phyloP scores from a whole-genome alignment of 139 green algal species.

The Dunaliella primolecta region DNA sequence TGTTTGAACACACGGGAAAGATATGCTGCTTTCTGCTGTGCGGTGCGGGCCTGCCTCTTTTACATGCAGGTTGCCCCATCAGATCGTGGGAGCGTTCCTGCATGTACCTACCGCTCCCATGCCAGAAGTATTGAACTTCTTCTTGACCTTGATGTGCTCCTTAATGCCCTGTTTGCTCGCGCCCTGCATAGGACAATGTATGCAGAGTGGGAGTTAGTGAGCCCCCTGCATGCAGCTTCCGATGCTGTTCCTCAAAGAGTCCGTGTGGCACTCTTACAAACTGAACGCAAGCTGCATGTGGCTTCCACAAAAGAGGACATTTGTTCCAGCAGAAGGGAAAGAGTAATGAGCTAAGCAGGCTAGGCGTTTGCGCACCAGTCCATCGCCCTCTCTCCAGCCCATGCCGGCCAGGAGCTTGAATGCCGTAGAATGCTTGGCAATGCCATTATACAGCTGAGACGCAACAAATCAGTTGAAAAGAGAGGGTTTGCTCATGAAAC shows the following conservation, averaged over 20 bases:
- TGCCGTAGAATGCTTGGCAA: slow-evolving; percentile 66
- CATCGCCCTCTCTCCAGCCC: slow-evolving; percentile 84
- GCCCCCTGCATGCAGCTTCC: neutral
- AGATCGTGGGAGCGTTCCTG: no score
- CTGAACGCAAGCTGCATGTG: no score
- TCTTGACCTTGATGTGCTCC: slow-evolving; percentile 81
- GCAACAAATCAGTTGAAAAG: no score
- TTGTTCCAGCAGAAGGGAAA: no score
- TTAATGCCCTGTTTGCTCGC: slow-evolving; percentile 79
- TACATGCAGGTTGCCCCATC: no score
- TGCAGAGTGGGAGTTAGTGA: neutral
- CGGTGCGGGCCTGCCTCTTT: no score
- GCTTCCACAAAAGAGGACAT: no score
- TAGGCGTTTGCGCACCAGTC: slow-evolving; percentile 62
- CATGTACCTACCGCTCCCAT: slow-evolving; percentile 71
- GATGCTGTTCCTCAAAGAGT: no score
- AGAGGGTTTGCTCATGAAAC: no score
- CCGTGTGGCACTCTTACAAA: no score
- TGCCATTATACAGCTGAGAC: slow-evolving; percentile 48
- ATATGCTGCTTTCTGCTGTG: no score
- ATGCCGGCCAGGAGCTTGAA: slow-evolving; percentile 73
- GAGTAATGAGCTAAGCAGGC: no score
- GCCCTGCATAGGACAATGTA: slow-evolving; percentile 55
- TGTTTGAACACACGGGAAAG: neutral
- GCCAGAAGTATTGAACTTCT: slow-evolving; percentile 76